Percentiles rank a stretch among this genome's conserved stretches.
phyloP scores from a whole-genome alignment of 495 filamentous ascomycete species.

The Annulohypoxylon nitens region DNA sequence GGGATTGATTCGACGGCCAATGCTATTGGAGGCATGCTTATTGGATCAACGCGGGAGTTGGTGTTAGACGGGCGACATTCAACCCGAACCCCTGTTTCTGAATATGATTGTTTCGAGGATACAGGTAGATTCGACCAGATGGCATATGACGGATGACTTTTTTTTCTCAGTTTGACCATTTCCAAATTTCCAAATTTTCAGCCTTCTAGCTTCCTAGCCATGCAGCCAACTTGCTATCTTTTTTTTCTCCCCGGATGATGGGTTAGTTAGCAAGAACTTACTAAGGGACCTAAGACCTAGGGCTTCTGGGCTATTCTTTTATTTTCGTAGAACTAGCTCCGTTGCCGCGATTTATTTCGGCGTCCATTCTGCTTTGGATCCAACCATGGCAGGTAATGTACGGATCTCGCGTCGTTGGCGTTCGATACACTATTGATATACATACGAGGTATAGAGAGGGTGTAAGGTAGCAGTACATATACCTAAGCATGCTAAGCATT shows the following conservation, averaged over 20 bases:
- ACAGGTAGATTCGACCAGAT: constrained; percentile 24
- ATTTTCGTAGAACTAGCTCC: constrained; percentile 16
- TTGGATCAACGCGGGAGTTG: constrained; percentile 23
- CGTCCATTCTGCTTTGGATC: constrained; percentile 18
- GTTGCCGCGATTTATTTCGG: constrained; percentile 24
- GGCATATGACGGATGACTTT: constrained; percentile 14
- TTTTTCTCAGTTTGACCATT: constrained; percentile 12
- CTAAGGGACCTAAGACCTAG: not conserved
- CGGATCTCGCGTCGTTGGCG: constrained; percentile 20
- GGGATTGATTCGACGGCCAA: not conserved
- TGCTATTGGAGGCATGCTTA: constrained; percentile 5
- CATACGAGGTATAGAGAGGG: constrained; percentile 9
- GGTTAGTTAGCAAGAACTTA: not conserved
- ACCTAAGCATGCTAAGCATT: constrained; percentile 1
- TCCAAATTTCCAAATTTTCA: constrained; percentile 2
- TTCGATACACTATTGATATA: constrained; percentile 15
- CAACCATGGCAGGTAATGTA: constrained; percentile 1
- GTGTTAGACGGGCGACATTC: constrained; percentile 18
- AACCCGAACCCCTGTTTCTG: not conserved
- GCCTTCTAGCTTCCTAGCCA: not conserved
- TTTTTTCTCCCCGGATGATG: not conserved
- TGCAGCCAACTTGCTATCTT: too few relatives aligned
- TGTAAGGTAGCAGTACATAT: constrained; percentile 10
- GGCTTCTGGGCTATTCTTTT: constrained; percentile 1
- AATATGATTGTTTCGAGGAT: constrained; percentile 4